Percentiles rank a stretch among this genome's conserved stretches.
Conservation (phyloP, 2,329 filamentous ascomycete species). For the Cadophora sp. region DNA sequence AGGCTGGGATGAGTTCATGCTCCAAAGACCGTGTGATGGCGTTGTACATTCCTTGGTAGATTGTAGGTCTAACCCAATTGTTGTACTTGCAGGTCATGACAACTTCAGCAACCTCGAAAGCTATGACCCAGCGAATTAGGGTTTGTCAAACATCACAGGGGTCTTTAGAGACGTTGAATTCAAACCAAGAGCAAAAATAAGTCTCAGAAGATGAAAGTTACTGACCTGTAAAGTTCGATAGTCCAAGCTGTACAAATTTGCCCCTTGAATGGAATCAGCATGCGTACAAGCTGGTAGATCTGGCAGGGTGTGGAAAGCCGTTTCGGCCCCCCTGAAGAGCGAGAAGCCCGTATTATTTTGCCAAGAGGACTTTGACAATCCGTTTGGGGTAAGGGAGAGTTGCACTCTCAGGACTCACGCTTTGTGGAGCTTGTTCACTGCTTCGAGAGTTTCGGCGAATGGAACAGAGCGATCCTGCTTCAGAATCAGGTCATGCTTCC, state of each 20-base stretch:
- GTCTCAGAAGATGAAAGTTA: neutral
- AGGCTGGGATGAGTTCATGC: conserved; percentile 74
- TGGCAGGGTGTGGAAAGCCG: neutral
- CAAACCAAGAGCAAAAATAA: neutral
- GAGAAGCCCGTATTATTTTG: neutral
- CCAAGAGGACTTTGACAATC: neutral
- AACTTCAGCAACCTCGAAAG: conserved; percentile 88
- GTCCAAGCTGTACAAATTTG: conserved; percentile 75
- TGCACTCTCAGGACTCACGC: conserved; percentile 41
- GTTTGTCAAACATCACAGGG: neutral
- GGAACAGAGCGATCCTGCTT: conserved; percentile 66
- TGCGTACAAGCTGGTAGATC: neutral
- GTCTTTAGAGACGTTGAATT: neutral
- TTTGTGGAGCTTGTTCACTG: conserved; percentile 82
- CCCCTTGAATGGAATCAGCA: conserved; percentile 51
- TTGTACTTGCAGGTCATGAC: conserved; percentile 55
- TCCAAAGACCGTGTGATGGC: conserved; percentile 79
- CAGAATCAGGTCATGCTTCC: neutral
- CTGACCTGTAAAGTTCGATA: conserved; percentile 76
- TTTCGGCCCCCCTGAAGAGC: neutral
- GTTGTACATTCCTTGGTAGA: conserved; percentile 92
- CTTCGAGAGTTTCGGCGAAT: conserved; percentile 81
- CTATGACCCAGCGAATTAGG: conserved; percentile 40
- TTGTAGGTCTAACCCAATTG: conserved; percentile 62
- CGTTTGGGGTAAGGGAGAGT: neutral